A percentile compares a stretch with the other conserved stretches of the same genome.
These are phyloP conservation scores for Microdochium trichocladiopsis DNA, from an alignment of 2,329 filamentous ascomycete genomes.

Conservation along the genomic window DNA sequence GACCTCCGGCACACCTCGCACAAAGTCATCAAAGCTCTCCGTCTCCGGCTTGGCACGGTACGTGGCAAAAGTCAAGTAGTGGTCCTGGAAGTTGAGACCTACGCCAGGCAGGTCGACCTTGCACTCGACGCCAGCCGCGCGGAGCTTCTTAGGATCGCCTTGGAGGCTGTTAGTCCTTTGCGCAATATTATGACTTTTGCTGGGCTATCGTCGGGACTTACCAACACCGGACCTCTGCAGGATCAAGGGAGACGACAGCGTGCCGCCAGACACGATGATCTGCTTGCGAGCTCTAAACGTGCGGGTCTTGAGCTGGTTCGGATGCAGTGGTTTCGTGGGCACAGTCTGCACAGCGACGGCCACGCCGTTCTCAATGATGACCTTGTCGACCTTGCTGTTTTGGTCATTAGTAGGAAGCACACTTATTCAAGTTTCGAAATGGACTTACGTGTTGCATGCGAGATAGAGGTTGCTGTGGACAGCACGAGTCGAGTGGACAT, in stretches of 20 bases:
- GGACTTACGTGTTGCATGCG: constrained; percentile 60
- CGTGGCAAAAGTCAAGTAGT: constrained; percentile 64
- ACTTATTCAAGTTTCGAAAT: background rate
- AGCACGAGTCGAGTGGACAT: constrained; percentile 68
- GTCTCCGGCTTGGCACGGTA: constrained; percentile 68
- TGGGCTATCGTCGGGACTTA: no score
- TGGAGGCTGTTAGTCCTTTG: background rate
- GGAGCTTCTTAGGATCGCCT: constrained; percentile 64
- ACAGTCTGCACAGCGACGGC: constrained; percentile 68
- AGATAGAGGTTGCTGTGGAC: constrained; percentile 66
- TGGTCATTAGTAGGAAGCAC: background rate
- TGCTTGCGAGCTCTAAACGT: constrained; percentile 65
- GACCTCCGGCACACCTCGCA: constrained; percentile 63
- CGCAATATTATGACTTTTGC: no score
- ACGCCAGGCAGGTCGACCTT: constrained; percentile 67
- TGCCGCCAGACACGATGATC: constrained; percentile 67
- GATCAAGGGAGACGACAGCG: constrained; percentile 66
- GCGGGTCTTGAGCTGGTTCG: constrained; percentile 39
- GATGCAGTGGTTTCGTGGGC: constrained; percentile 59
- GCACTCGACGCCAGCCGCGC: constrained; percentile 59
- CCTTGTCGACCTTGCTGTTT: constrained; percentile 51
- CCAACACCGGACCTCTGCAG: constrained; percentile 69
- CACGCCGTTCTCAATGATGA: constrained; percentile 65
- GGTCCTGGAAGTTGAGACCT: constrained; percentile 71
- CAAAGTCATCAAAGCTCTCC: constrained; percentile 76